These are phyloP conservation scores for Boletus speciosus DNA, from an alignment of 768 basidiomycete species.

Conservation along the genomic window DNA sequence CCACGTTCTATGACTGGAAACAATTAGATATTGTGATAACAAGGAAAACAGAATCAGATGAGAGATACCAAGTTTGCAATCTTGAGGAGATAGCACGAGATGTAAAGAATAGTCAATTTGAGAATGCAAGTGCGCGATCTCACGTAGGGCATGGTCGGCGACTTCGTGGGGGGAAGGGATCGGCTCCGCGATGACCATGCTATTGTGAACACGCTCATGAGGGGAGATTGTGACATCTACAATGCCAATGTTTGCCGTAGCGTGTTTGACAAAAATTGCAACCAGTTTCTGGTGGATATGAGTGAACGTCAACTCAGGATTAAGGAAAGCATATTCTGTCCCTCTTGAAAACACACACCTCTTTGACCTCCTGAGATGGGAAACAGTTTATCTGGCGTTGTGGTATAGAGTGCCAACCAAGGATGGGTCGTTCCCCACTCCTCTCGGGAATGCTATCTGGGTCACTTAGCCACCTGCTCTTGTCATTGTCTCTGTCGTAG, in stretches of 20 bases:
- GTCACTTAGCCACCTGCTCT: background rate
- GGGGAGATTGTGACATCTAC: background rate
- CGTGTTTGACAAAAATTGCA: background rate
- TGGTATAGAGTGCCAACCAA: background rate
- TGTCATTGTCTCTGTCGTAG: background rate
- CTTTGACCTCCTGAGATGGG: background rate
- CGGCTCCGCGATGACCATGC: background rate
- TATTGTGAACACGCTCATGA: background rate
- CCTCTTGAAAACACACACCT: background rate
- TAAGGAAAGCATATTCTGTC: background rate
- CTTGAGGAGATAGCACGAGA: background rate
- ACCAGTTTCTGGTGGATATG: background rate
- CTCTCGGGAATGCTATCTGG: background rate
- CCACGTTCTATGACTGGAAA: background rate
- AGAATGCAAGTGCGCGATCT: background rate
- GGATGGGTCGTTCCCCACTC: background rate
- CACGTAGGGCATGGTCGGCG: background rate
- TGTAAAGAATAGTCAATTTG: background rate
- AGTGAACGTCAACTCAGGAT: background rate
- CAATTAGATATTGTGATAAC: background rate
- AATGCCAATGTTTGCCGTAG: background rate
- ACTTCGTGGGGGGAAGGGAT: background rate
- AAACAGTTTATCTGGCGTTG: background rate
- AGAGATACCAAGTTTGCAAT: background rate
- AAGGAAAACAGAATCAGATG: background rate